Evolutionary conservation across 1,139 yeast species (phyloP).

Genomic region (Sugiyamaella xylanicola): DNA sequence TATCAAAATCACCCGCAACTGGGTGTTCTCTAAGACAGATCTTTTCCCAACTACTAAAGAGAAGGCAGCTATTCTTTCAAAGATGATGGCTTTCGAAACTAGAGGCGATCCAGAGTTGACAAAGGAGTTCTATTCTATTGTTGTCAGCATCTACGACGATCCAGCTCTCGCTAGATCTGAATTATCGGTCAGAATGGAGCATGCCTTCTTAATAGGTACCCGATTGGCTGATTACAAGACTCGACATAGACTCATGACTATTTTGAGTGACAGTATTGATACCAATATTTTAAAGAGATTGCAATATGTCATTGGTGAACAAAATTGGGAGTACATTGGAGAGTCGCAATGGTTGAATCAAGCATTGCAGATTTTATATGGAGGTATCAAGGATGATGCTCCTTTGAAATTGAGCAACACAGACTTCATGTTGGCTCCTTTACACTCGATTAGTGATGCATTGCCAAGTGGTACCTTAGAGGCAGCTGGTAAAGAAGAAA

Average conservation of each 20-base stretch:
- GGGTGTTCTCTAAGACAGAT: slow-evolving; percentile 87
- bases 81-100: slow-evolving; percentile 91
- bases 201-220: slow-evolving; percentile 94
- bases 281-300: slow-evolving; percentile 76
- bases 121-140: slow-evolving; percentile 79
- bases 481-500: slow-evolving; percentile 25
- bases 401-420: slow-evolving; percentile 5
- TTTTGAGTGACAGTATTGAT: slow-evolving; percentile 79
- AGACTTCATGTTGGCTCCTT: slow-evolving; percentile 19
- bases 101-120: slow-evolving; percentile 83
- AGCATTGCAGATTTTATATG: slow-evolving; percentile 83
- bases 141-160: slow-evolving; percentile 86
- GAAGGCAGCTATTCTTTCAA: slow-evolving; percentile 89
- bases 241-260: slow-evolving; percentile 76
- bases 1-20: slow-evolving; percentile 73
- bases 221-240: slow-evolving; percentile 75
- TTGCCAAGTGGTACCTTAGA: slow-evolving; percentile 17
- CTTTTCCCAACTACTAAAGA: slow-evolving; percentile 94
- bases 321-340: slow-evolving; percentile 94
- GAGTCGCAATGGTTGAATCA: slow-evolving; percentile 96
- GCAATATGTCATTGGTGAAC: slow-evolving; percentile 84
- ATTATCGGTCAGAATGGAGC: slow-evolving; percentile 93
- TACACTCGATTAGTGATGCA: slow-evolving; percentile 22
- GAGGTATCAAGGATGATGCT: slow-evolving; percentile 51
- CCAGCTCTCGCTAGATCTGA: slow-evolving; percentile 81